Evolutionary conservation across 352 stramenopile genomes (phyloP).

Genomic region (Peronospora farinosa): DNA sequence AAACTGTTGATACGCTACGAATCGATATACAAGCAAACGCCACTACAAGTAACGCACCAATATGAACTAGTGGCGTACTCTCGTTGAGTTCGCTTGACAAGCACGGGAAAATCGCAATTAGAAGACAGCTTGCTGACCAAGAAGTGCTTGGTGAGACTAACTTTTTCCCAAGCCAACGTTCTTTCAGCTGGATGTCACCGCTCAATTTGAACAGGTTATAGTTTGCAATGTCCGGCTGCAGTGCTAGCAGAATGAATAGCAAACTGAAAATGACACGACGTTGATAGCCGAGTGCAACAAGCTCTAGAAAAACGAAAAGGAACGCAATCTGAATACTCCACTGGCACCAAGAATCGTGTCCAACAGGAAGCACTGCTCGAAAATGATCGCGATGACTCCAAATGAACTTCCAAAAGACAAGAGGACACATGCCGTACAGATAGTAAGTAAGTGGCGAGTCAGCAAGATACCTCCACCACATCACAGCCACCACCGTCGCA

Average conservation of each 20-base stretch:
- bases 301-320: slow-evolving; percentile 38
- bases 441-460: slow-evolving; percentile 65
- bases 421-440: slow-evolving; percentile 55
- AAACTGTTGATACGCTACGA: slow-evolving; percentile 4
- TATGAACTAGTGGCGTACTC: slow-evolving; percentile 37
- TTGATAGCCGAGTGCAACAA: slow-evolving; percentile 52
- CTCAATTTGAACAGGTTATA: slow-evolving; percentile 3
- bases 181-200: not conserved
- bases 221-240: slow-evolving; percentile 27
- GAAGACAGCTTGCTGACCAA: slow-evolving; percentile 45
- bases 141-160: slow-evolving; percentile 12
- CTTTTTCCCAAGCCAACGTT: slow-evolving; percentile 2
- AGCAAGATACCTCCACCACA: slow-evolving; percentile 47
- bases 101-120: slow-evolving; percentile 62
- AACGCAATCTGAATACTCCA: slow-evolving; percentile 19
- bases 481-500: slow-evolving; percentile 10
- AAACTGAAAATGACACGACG: slow-evolving; percentile 46
- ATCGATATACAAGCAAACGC: slow-evolving; percentile 1
- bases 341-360: slow-evolving; percentile 2
- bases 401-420: slow-evolving; percentile 68
- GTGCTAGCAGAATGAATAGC: slow-evolving; percentile 44
- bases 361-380: slow-evolving; percentile 1
- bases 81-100: slow-evolving; percentile 57
- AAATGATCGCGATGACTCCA: slow-evolving; percentile 34
- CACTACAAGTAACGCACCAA: slow-evolving; percentile 30